Base-by-base conservation (phyloP, 352 stramenopile genomes). In the Phytophthora ohioensis region DNA sequence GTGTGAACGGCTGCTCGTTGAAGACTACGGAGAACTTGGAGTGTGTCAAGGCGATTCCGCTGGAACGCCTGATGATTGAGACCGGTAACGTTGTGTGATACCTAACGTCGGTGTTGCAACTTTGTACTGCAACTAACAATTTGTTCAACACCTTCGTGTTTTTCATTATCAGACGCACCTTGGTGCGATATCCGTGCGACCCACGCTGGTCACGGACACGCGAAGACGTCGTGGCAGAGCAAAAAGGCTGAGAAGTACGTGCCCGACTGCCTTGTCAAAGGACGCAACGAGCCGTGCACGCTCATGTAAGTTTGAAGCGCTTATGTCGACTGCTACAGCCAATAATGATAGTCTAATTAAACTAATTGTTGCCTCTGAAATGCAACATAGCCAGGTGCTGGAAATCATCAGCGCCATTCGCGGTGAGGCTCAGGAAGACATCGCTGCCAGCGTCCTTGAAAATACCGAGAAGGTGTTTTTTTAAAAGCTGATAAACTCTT, bases 121-220 rank as follows among this genome's bases (percentile, higher is more conserved):
- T 61, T 53, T 34, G 34, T 34, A 13, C 21, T 21, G n/a, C 1
- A 17, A 54, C 30, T 53, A 48, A 57, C n/a, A 5, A 3, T 32
- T 34, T 17, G 10, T 46, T 31, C 39, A 38, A 17, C 8, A 11
- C 7, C 35, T 13, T 43, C 21, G 13, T 47, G 11, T 32, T 58
- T 13, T 27, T 53, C 36, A 52, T 9, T 86, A 91, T 98, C 47
- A 93, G 97, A 99, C 77, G 95, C 93, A 55, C 97, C 97, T 27
- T 99, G 97, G 94, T 99, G 97, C 75, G 96, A 99, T 69, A 98
- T 99, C 54, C 92, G 95, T 39, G 76, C 86, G 9, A 98, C 95
- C 2, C 97, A 99, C 78, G 96, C 97, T 42, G 90, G 97, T 3
- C 93, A 91, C 55, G 7, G 69, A 10, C 91, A 97, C 57, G 83